Evolutionary conservation across 257 asterid species (phyloP), one percentile per base, ranked within the genome.

Genomic region (Nicotiana benthamiana): DNA sequence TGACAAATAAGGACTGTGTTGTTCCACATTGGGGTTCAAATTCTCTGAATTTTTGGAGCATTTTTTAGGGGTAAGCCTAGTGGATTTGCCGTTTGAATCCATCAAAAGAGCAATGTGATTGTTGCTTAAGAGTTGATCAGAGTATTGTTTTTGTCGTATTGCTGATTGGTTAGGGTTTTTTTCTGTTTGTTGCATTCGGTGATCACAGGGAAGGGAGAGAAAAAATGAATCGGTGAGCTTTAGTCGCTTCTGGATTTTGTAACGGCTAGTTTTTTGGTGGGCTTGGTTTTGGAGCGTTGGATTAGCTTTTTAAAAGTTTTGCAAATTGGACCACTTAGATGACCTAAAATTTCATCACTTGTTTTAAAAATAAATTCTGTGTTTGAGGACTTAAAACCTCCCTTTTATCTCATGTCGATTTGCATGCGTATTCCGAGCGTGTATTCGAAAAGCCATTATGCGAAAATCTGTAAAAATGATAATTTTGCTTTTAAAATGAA

Each of bases 1-100:
- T 80, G 79, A 74, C 8, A 57, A 76, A 75, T 81, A 85, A 5
- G 94, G 87, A 78, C 90, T 90, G 4, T 74, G 9, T 24, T 89
- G 9, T 46, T 89, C 74, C 11, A 64, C 75, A 64, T 79, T 79
- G 24, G 82, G 82, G 51, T 79, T 70, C 24, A 64, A 15, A 51
- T 79, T 79, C n/a, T 79, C 82, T 3, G 82, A 26, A 79, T 7
- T 79, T 15, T 63, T 63, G n/a, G 62, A 61, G 51, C 60, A 74
- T 74, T 79, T 79, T 13, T 79, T 64, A 9, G 82, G 70, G 43
- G 70, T 51, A 64, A 46, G 53, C 36, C 54, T 28, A 3, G 53
- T 18, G 66, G 82, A 65, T 65, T 79, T 79, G 65, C 77, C 9
- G 77, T 48, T 46, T 18, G 77, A 65, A 32, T 79, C 82, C 82